These are phyloP conservation scores for Fraxinus dipetala DNA, from an alignment of 305 asterid genomes.

Conservation along the genomic window DNA sequence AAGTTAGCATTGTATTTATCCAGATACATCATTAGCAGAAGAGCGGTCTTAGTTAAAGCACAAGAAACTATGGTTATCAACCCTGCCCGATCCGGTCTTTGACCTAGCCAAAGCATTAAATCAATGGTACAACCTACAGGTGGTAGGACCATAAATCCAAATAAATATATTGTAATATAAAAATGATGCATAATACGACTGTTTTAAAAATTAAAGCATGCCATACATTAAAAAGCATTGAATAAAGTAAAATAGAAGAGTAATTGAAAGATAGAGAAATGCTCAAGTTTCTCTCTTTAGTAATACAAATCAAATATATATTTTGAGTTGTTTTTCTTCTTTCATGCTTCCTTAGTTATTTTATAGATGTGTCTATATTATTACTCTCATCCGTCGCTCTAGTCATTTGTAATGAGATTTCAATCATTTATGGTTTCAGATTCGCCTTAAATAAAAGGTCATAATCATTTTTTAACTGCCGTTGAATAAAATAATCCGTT, in stretches of 20 bases:
- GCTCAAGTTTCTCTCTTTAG: neutral
- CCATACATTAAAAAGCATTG: neutral
- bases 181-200: neutral
- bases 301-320: neutral
- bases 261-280: neutral
- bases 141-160: neutral
- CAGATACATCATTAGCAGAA: neutral
- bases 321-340: neutral
- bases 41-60: neutral
- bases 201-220: neutral
- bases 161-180: neutral
- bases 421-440: neutral
- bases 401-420: neutral
- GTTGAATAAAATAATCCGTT: neutral
- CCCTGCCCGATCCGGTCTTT: neutral
- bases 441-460: neutral
- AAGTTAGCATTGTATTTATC: neutral
- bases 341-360: neutral
- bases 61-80: neutral
- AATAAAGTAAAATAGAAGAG: neutral
- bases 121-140: neutral
- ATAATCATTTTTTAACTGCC: neutral
- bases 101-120: neutral
- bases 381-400: neutral
- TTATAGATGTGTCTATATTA: neutral